Conservation (phyloP, 2,329 filamentous ascomycete genomes). For the Arachnopeziza araneosa region DNA sequence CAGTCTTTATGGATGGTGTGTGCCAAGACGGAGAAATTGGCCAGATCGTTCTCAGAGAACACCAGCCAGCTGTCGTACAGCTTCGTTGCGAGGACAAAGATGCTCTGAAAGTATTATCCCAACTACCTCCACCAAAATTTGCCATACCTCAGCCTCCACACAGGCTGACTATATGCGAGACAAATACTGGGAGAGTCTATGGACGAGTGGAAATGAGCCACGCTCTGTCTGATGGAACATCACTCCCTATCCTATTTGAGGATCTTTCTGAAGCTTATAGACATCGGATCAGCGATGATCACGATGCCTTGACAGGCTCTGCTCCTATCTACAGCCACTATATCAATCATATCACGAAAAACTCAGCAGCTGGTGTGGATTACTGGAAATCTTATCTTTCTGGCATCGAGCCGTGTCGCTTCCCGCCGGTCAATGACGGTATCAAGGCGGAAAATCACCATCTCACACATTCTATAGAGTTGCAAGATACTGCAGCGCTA, state of each 20-base stretch:
- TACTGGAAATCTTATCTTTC: conserved; percentile 28
- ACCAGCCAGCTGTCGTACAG: background rate
- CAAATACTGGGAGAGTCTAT: conserved; percentile 26
- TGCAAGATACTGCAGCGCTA: background rate
- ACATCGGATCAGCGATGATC: conserved; percentile 2
- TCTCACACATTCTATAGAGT: background rate
- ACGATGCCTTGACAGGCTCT: conserved; percentile 2
- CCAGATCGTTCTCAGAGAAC: background rate
- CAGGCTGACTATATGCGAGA: background rate
- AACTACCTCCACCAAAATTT: background rate
- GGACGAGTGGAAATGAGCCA: conserved; percentile 36
- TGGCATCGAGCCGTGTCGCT: conserved; percentile 30
- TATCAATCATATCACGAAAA: conserved; percentile 29
- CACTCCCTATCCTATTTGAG: conserved; percentile 39
- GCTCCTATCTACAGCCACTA: conserved; percentile 17
- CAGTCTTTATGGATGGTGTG: background rate
- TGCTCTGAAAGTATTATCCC: background rate
- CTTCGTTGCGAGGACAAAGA: background rate
- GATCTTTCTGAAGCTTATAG: conserved; percentile 38
- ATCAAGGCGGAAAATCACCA: background rate
- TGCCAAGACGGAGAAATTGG: background rate
- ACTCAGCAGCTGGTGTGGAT: conserved; percentile 15
- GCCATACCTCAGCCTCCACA: conserved; percentile 10
- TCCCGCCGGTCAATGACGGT: conserved; percentile 23
- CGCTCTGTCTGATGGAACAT: conserved; percentile 42